A percentile compares a stretch with the other conserved stretches of the same genome.
phyloP scores from a whole-genome alignment of 192 early-diverging fungal genomes.

The Backusella tuberculispora region DNA sequence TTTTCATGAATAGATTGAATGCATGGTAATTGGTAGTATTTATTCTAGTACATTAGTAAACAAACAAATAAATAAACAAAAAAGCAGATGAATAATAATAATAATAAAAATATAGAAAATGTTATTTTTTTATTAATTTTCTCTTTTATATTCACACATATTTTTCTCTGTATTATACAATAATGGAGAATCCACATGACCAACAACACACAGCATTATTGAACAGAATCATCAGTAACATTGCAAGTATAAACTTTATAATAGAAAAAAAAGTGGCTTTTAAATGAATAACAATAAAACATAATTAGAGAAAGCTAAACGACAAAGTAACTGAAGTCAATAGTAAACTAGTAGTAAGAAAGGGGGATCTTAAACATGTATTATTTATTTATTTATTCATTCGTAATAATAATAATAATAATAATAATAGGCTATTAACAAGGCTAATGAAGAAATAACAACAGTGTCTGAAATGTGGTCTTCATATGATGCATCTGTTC shows the following conservation, averaged over 20 bases:
- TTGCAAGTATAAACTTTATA: constrained; percentile 32
- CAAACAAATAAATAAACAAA: too few species aligned
- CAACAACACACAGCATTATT: constrained; percentile 46
- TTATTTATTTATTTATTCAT: not conserved
- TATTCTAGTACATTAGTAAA: too few species aligned
- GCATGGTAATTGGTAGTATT: too few species aligned
- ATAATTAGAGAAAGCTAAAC: constrained; percentile 42
- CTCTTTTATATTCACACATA: too few species aligned
- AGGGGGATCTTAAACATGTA: not conserved
- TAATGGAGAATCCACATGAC: constrained; percentile 50
- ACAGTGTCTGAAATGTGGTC: constrained; percentile 44
- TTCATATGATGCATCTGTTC: constrained; percentile 42
- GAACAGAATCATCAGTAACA: constrained; percentile 42
- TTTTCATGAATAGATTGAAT: too few species aligned
- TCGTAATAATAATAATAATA: not conserved
- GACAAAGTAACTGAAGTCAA: constrained; percentile 41
- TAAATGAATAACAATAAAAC: not conserved
- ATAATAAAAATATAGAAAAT: too few species aligned
- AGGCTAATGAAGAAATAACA: constrained; percentile 40
- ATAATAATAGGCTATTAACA: constrained; percentile 40
- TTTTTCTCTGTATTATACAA: not conserved
- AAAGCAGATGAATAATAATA: too few species aligned
- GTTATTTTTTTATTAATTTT: too few species aligned
- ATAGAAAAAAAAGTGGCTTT: not conserved
- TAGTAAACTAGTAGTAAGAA: constrained; percentile 40